Evolutionary conservation across 495 filamentous ascomycete genomes (phyloP).

Genomic region (Copromyces sp.): DNA sequence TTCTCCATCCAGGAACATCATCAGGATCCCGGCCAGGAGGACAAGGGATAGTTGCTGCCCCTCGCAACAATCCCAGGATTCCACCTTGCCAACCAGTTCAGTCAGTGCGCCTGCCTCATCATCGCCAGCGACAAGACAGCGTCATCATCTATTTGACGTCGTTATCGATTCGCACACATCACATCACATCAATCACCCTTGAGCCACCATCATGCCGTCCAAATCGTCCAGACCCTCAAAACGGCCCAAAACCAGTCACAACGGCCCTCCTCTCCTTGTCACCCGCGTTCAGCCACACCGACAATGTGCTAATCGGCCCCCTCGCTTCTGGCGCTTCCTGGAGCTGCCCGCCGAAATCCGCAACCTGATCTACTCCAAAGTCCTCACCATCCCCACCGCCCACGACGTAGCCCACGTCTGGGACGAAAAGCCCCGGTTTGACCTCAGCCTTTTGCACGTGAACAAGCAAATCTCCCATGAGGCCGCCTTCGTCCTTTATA

Average conservation of each 20-base stretch:
- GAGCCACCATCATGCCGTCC: not conserved
- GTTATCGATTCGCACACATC: not conserved
- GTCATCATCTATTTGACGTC: not conserved
- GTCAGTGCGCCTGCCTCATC: not conserved
- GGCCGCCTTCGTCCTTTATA: conserved; percentile 9
- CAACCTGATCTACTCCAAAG: not conserved
- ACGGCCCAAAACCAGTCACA: not conserved
- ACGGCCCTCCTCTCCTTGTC: not conserved
- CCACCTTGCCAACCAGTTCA: not conserved
- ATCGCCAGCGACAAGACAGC: not conserved
- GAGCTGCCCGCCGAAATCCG: conserved; percentile 4
- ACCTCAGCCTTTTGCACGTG: conserved; percentile 6
- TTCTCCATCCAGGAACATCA: not conserved
- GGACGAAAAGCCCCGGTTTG: not conserved
- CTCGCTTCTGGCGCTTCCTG: conserved; percentile 3
- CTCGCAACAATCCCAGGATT: not conserved
- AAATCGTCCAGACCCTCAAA: not conserved
- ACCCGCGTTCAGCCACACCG: conserved; percentile 6
- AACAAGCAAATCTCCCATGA: conserved; percentile 6
- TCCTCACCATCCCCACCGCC: not conserved
- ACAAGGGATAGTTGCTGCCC: not conserved
- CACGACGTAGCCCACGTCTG: not conserved
- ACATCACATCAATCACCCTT: not conserved
- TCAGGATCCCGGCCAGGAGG: not conserved
- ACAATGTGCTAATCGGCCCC: not conserved